Evolutionary conservation across 2,329 filamentous ascomycete genomes (phyloP).

Genomic region (Plenodomus biglobosus): DNA sequence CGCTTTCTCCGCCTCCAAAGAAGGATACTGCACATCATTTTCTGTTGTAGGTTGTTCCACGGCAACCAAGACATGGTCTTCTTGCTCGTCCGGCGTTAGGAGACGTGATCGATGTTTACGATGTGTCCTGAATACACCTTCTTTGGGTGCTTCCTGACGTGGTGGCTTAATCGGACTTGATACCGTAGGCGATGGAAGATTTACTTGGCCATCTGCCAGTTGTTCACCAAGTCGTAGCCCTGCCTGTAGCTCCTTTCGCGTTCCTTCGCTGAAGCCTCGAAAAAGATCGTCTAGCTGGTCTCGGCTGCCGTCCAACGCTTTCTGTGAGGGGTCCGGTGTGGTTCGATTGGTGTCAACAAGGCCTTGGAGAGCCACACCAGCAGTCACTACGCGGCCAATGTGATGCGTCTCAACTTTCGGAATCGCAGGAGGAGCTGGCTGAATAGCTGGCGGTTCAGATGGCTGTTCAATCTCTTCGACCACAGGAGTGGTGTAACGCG

Average conservation of each 20-base stretch:
- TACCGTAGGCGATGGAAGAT: constrained; percentile 15
- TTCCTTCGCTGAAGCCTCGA: constrained; percentile 44
- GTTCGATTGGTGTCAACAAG: constrained; percentile 34
- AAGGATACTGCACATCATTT: constrained; percentile 33
- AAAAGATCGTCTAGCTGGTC: constrained; percentile 42
- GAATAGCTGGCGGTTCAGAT: constrained; percentile 35
- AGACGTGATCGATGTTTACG: constrained; percentile 30
- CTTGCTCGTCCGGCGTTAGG: constrained; percentile 41
- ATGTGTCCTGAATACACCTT: constrained; percentile 27
- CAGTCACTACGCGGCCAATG: constrained; percentile 41
- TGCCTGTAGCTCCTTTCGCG: constrained; percentile 42
- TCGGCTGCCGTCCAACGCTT: constrained; percentile 23
- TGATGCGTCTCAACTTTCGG: constrained; percentile 34
- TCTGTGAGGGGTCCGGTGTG: constrained; percentile 31
- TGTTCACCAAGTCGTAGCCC: constrained; percentile 45
- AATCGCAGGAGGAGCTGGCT: constrained; percentile 16
- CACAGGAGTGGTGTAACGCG: constrained; percentile 33
- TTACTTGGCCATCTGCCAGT: constrained; percentile 31
- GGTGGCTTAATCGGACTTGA: constrained; percentile 22
- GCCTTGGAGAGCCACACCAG: constrained; percentile 44
- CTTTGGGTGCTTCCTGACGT: constrained; percentile 10
- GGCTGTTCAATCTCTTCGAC: constrained; percentile 27
- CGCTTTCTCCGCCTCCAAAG: constrained; percentile 14
- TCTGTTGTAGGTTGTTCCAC: constrained; percentile 9
- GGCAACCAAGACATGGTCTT: constrained; percentile 23